Conservation (phyloP, 1,284 basidiomycete genomes). For the Vanrija sp. region DNA sequence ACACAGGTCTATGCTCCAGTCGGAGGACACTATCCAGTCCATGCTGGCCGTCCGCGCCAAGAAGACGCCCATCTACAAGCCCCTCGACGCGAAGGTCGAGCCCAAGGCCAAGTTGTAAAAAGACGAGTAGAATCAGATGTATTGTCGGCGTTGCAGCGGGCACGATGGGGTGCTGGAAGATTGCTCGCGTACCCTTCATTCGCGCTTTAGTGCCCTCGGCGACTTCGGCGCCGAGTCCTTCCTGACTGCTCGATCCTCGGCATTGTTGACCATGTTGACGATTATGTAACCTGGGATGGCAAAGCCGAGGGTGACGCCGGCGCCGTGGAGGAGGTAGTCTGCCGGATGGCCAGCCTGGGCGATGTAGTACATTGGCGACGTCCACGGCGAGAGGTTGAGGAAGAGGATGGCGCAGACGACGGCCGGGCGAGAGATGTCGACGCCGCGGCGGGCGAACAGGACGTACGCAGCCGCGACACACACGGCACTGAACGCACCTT, state of each 20-base stretch:
- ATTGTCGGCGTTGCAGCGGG: too few species aligned
- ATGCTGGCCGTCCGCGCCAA: constrained; percentile 51
- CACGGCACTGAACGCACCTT: not conserved
- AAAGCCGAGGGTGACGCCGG: not conserved
- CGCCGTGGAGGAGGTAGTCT: not conserved
- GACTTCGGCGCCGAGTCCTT: too few species aligned
- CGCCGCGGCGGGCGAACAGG: not conserved
- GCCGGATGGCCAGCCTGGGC: not conserved
- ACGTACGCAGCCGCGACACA: not conserved
- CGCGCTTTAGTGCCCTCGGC: too few species aligned
- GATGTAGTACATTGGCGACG: not conserved
- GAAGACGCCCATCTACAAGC: constrained; percentile 36
- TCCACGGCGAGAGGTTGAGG: not conserved
- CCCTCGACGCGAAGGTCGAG: constrained; percentile 5
- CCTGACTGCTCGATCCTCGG: not conserved
- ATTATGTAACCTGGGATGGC: not conserved
- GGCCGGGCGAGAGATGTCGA: not conserved
- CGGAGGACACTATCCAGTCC: constrained; percentile 52
- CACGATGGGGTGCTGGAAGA: too few species aligned
- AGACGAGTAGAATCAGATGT: too few species aligned
- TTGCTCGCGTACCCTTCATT: too few species aligned
- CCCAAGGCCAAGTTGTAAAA: constrained; percentile 7
- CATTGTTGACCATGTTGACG: not conserved
- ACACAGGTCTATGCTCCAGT: constrained; percentile 56
- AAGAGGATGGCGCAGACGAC: not conserved